Evolutionary conservation across 108 stramenopile species (phyloP).

Genomic region (Cyclostephanos invisitatus): DNA sequence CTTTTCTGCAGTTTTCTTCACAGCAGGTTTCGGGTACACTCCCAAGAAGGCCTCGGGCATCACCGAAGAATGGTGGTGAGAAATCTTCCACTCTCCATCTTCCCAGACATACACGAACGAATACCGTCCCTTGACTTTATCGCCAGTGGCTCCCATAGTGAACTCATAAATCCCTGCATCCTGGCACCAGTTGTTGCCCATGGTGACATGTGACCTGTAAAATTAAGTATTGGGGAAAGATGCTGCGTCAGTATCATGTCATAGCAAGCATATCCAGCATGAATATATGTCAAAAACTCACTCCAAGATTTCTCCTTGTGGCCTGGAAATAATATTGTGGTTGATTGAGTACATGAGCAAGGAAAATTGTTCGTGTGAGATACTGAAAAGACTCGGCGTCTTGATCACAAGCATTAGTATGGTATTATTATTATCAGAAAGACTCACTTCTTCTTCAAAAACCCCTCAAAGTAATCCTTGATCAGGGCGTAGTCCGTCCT

Average conservation of each 20-base stretch:
- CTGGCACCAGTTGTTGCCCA: constrained; percentile 52
- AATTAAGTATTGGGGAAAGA: too few species aligned
- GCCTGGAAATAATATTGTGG: constrained; percentile 13
- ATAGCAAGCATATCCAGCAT: too few species aligned
- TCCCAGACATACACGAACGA: constrained; percentile 62
- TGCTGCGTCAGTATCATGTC: too few species aligned
- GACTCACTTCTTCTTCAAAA: constrained; percentile 46
- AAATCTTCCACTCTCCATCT: constrained; percentile 69
- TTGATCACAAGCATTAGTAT: too few species aligned
- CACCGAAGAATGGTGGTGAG: constrained; percentile 68
- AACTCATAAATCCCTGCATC: constrained; percentile 64
- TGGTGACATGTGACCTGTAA: neutral
- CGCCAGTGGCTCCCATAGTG: constrained; percentile 58
- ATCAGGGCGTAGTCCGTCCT: constrained; percentile 48
- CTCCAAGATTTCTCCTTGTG: constrained; percentile 54
- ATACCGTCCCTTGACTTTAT: constrained; percentile 60
- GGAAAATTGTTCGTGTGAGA: too few species aligned
- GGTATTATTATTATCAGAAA: too few species aligned
- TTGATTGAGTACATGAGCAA: too few species aligned
- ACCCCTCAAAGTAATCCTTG: constrained; percentile 54
- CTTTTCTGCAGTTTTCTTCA: too few species aligned
- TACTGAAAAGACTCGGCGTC: too few species aligned
- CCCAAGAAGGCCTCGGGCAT: constrained; percentile 57
- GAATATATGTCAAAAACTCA: neutral
- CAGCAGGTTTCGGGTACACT: constrained; percentile 33